Percentiles rank a stretch among this genome's conserved stretches.
phyloP scores from a whole-genome alignment of 345 rosid species.

The Boechera stricta region DNA sequence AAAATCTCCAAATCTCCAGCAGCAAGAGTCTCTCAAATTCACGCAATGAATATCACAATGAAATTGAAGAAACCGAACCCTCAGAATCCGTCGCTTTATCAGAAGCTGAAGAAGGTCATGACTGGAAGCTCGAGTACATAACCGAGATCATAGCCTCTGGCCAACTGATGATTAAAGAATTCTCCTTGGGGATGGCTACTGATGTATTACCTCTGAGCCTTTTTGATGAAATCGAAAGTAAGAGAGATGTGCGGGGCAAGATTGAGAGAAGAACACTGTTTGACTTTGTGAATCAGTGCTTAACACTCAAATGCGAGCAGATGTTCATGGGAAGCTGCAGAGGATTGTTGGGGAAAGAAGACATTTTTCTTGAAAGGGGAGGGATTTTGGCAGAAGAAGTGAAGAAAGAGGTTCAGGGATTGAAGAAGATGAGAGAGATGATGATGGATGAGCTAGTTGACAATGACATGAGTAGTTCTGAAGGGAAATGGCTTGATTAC shows the following conservation, averaged over 20 bases:
- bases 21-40: slow-evolving; percentile 48
- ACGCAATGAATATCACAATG: slow-evolving; percentile 30
- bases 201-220: slow-evolving; percentile 52
- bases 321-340: slow-evolving; percentile 48
- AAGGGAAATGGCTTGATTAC: slow-evolving; percentile 83
- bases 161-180: slow-evolving; percentile 52
- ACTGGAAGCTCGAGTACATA: slow-evolving; percentile 67
- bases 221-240: slow-evolving; percentile 28
- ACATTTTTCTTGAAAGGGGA: slow-evolving; percentile 42
- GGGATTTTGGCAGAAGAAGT: slow-evolving; percentile 63
- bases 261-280: slow-evolving; percentile 56
- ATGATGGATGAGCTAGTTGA: slow-evolving; percentile 85
- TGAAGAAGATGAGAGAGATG: slow-evolving; percentile 64
- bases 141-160: slow-evolving; percentile 53
- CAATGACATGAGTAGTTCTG: slow-evolving; percentile 65
- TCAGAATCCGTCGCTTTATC: slow-evolving; percentile 45
- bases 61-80: slow-evolving; percentile 43
- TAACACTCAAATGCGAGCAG: slow-evolving; percentile 49
- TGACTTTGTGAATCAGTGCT: slow-evolving; percentile 60
- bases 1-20: slow-evolving; percentile 45
- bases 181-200: slow-evolving; percentile 49
- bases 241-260: slow-evolving; percentile 42
- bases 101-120: slow-evolving; percentile 44
- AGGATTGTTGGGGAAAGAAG: slow-evolving; percentile 52
- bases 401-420: slow-evolving; percentile 52